Evolutionary conservation across 148 eudicot species (phyloP).

Genomic region (Fagopyrum tataricum): DNA sequence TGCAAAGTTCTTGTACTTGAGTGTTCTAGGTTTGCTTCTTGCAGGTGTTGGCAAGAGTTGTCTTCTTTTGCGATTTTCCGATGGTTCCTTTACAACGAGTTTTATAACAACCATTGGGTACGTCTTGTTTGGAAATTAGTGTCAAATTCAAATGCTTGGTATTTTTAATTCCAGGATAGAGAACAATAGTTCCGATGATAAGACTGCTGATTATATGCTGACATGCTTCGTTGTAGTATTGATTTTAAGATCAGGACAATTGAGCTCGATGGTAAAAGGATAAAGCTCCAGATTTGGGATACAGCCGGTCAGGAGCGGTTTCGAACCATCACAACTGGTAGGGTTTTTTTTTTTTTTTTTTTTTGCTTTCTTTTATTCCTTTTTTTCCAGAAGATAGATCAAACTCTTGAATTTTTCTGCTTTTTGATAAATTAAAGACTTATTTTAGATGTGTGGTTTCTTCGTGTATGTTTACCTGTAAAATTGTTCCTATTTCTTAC

Average conservation of each 20-base stretch:
- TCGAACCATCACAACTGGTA: constrained; percentile 76
- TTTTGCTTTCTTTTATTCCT: background rate
- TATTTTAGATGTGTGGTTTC: background rate
- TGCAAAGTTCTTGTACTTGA: background rate
- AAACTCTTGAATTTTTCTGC: background rate
- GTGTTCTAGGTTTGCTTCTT: background rate
- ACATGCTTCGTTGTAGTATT: constrained; percentile 30
- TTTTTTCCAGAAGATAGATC: background rate
- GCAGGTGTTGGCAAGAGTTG: constrained; percentile 98
- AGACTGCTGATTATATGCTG: background rate
- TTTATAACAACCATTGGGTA: constrained; percentile 94
- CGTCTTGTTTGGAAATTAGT: background rate
- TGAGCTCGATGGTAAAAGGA: constrained; percentile 74
- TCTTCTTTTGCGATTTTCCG: constrained; percentile 90
- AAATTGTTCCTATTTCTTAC: background rate
- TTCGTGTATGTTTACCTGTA: background rate
- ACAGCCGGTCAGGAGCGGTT: constrained; percentile 88
- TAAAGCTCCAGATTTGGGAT: constrained; percentile 86
- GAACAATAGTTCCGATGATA: background rate
- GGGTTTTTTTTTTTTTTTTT: constrained; percentile 5
- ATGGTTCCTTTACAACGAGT: constrained; percentile 90
- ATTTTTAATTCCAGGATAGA: background rate
- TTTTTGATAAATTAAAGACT: too few species aligned
- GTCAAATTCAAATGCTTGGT: background rate
- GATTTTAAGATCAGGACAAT: constrained; percentile 79